Conservation (phyloP, 805 yeast genomes). For the Teunomyces gatunensis region DNA sequence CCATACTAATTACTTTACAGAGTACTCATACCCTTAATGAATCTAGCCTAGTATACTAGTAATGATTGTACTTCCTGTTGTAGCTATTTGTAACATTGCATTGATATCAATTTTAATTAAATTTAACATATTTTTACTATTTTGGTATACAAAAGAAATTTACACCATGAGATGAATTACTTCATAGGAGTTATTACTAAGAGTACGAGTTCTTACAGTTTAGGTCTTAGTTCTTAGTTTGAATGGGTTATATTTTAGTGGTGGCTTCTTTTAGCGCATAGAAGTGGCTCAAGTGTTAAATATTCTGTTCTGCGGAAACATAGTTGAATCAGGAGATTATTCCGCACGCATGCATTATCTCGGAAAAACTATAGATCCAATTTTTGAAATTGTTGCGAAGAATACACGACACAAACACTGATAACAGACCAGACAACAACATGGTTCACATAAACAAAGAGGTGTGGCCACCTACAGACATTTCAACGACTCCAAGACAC, state of each 20-base stretch:
- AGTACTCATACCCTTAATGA: neutral
- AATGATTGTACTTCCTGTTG: neutral
- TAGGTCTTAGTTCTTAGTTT: too few species aligned
- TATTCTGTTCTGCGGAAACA: neutral
- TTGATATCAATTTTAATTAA: too few species aligned
- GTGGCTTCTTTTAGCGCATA: too few species aligned
- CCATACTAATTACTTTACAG: neutral
- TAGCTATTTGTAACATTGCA: neutral
- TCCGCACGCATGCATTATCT: slow-evolving; percentile 1
- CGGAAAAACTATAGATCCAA: slow-evolving; percentile 5
- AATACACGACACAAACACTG: too few species aligned
- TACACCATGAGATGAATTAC: too few species aligned
- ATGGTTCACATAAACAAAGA: neutral
- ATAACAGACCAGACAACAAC: neutral
- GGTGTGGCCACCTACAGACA: slow-evolving; percentile 23
- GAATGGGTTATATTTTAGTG: too few species aligned
- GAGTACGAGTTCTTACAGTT: too few species aligned
- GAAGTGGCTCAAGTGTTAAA: too few species aligned
- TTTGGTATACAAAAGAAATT: too few species aligned
- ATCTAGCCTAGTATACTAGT: too few species aligned
- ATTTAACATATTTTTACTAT: too few species aligned
- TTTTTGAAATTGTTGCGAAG: neutral
- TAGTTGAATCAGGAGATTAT: neutral
- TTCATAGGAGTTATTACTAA: too few species aligned
- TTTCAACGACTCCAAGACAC: slow-evolving; percentile 10